Base-by-base conservation (phyloP, 2,329 filamentous ascomycete genomes). In the Escovopsis sp. region DNA sequence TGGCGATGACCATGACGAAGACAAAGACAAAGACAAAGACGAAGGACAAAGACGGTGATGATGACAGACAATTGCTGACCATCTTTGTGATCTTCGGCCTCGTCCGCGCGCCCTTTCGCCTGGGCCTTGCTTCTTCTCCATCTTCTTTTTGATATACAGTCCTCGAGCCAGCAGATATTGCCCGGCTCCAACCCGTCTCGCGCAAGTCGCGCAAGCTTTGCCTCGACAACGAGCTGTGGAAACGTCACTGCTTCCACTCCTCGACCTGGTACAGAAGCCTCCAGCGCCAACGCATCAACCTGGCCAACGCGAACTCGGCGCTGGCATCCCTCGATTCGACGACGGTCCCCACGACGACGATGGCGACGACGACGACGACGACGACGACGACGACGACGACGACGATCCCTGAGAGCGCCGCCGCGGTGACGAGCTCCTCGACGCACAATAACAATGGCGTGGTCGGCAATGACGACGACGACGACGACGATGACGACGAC, bases 181-280 rank as follows among this genome's bases (percentile, higher is more conserved):
- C 81, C 43, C 69, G 61, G 42, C 64, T 89, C 30, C 84, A 88
- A 60, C 69, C 73, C 15, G 75, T 85, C 11, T 89, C 77, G 24
- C 75, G 68, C 47, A 70, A 68, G 36, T 74, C 89, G 44, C 70
- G 79, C 25, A 60, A 65, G 27, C 66, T 91, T 35, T 80, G 76
- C 33, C 78, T 85, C 43, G 85, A 94, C 55, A 74, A 82, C 51
- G 72, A 68, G 33, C 65, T 89, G 31, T 95, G 88, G 88, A 81
- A 81, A 47, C 63, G 70, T 3, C 70, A 79, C 54, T 88, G 82
- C 57, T 85, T 91, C 57, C 69, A 79, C 31, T 66, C 77, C 44
- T 89, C 84, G 13, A 57, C 68, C 30, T 80, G 79, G 56, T 73
- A 81, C 52, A 70, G 75, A 29, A 63, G 67, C n/a, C 70, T 84